phyloP scores from a whole-genome alignment of 2,329 filamentous ascomycete genomes.

The Phaeosphaeriaceae sp. region DNA sequence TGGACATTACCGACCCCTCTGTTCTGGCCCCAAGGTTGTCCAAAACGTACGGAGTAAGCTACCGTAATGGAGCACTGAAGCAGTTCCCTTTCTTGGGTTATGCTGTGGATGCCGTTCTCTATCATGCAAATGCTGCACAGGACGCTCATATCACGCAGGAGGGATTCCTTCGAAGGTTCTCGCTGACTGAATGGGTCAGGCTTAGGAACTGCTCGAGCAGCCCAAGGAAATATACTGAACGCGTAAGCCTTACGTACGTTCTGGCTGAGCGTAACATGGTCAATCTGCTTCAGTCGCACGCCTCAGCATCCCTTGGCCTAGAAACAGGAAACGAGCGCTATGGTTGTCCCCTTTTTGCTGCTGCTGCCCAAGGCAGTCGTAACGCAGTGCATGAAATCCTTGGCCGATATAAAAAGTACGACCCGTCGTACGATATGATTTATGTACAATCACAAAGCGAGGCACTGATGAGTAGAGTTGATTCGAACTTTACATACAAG shows the following conservation, averaged over 20 bases:
- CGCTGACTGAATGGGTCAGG: constrained; percentile 1
- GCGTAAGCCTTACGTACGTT: neutral
- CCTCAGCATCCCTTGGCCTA: neutral
- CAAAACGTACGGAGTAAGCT: neutral
- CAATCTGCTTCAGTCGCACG: neutral
- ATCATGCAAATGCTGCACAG: constrained; percentile 51
- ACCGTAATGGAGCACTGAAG: neutral
- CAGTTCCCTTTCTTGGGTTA: constrained; percentile 58
- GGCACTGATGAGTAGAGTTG: neutral
- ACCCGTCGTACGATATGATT: too few relatives aligned
- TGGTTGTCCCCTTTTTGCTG: neutral
- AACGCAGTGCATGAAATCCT: neutral
- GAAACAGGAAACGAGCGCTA: neutral
- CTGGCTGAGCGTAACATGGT: neutral
- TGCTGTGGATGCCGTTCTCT: constrained; percentile 50
- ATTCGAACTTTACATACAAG: neutral
- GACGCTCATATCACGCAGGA: constrained; percentile 22
- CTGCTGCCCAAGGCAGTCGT: neutral
- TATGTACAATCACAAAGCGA: neutral
- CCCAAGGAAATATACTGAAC: neutral
- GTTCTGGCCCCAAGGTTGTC: too few relatives aligned
- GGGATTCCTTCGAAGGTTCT: constrained; percentile 28
- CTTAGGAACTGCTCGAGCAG: neutral
- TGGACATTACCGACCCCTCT: constrained; percentile 24
- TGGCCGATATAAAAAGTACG: too few relatives aligned